Evolutionary conservation across 352 stramenopile species (phyloP), one percentile per base, ranked within the genome.

Genomic region (Pythium oligandrum): DNA sequence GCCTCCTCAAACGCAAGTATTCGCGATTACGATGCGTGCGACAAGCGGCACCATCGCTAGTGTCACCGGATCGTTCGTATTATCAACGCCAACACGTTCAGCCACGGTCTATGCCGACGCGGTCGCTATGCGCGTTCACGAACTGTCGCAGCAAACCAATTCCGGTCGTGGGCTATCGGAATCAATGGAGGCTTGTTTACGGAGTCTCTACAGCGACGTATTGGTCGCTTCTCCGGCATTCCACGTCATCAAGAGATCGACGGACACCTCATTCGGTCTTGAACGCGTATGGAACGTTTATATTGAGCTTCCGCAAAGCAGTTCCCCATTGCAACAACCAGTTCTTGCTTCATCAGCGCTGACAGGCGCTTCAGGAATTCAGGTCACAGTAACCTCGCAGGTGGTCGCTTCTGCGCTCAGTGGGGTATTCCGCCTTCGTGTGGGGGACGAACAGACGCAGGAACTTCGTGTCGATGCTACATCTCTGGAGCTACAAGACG

Each of bases 141-240:
- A 78, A 47, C 32, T 71, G 3, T 34, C 63, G 5, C 63, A 44
- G 3, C 52, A 71, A n/a, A 36, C 60, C 35, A 61, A 47, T 45
- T 66, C 57, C 30, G 69, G 66, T 4, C 51, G 52, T 46, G 54
- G 56, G 35, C 31, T 32, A 5, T 42, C 35, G 2, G 69, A 72
- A 55, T 78, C 69, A 1, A 66, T 75, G 42, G 66, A 78, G 55
- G 63, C 57, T 4, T 47, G 49, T 8, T 26, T 78, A 6, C 33
- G 54, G 11, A 3, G 30, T 5, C 44, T 74, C 6, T 70, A 68
- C 48, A 39, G 45, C 1, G 26, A 53, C 2, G 30, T 49, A 38
- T 37, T 54, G 7, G 9, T 40, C 43, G 45, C 48, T 2, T n/a
- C 35, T 4, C 38, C 54, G 17, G 39, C 43, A 9, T 58, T 75